Conservation (phyloP, 345 rosid species). For the Aegle marmelos region DNA sequence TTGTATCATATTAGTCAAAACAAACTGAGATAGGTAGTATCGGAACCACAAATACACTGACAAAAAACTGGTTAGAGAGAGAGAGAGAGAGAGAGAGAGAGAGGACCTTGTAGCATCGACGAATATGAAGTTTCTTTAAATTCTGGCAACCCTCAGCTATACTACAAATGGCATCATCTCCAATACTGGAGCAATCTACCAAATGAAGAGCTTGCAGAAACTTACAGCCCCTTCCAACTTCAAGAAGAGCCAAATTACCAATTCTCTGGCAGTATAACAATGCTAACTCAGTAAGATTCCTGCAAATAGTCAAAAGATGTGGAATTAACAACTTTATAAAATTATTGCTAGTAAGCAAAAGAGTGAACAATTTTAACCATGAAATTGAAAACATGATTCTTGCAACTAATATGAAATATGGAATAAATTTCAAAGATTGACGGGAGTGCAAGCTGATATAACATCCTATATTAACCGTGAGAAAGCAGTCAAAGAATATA, state of each 20-base stretch:
- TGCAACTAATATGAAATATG: not conserved
- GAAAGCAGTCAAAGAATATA: not conserved
- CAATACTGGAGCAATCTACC: constrained; percentile 82
- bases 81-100: constrained; percentile 26
- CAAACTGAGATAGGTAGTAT: constrained; percentile 1
- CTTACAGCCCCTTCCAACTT: constrained; percentile 80
- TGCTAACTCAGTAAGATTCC: constrained; percentile 75
- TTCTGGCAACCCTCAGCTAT: constrained; percentile 83
- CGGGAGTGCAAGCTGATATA: not conserved
- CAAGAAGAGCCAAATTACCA: constrained; percentile 60
- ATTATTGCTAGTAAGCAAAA: not conserved
- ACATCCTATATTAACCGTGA: not conserved
- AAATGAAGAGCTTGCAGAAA: constrained; percentile 75
- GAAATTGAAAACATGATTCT: not conserved
- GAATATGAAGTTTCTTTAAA: constrained; percentile 84
- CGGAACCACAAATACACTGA: not conserved
- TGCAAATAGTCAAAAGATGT: constrained; percentile 35
- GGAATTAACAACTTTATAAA: constrained; percentile 7
- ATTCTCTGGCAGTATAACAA: constrained; percentile 85
- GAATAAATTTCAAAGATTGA: not conserved
- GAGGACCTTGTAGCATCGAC: constrained; percentile 83
- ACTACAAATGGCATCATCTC: constrained; percentile 70
- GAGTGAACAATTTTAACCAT: not conserved
- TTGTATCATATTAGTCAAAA: not conserved
- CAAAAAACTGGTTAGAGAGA: not conserved